These are phyloP conservation scores for Fraxinus pennsylvanica DNA, from an alignment of 257 asterid species.

Conservation along the genomic window DNA sequence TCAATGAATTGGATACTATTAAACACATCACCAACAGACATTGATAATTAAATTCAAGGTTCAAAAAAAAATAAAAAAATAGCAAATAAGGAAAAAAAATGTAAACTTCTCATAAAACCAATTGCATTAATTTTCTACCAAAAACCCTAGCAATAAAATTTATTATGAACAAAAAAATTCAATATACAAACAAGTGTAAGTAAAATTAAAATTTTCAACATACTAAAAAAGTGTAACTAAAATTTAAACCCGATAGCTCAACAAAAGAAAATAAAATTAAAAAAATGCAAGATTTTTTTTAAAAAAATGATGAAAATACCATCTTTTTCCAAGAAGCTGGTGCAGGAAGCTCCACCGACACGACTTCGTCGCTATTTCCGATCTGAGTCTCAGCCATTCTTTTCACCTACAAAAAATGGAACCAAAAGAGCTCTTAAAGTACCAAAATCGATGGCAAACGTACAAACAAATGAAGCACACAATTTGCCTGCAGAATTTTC, in stretches of 20 bases:
- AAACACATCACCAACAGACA: not conserved
- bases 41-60: not conserved
- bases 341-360: constrained; percentile 67
- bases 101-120: not conserved
- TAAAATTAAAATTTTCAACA: not conserved
- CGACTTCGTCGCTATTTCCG: constrained; percentile 36
- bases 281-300: not conserved
- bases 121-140: not conserved
- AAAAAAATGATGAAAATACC: constrained; percentile 33
- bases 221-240: not conserved
- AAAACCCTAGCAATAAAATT: not conserved
- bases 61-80: not conserved
- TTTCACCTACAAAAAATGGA: constrained; percentile 36
- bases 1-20: not conserved
- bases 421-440: constrained; percentile 4
- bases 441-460: constrained; percentile 20
- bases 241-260: not conserved
- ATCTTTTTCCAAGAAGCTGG: constrained; percentile 74
- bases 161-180: not conserved
- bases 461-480: constrained; percentile 15
- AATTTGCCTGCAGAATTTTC: constrained; percentile 18
- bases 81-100: not conserved
- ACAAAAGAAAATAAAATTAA: not conserved
- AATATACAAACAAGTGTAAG: not conserved
- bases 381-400: constrained; percentile 45